Percentiles rank a stretch among this genome's conserved stretches.
Evolutionary conservation across 768 basidiomycete species (phyloP).

Genomic region (Mycena belliarum): DNA sequence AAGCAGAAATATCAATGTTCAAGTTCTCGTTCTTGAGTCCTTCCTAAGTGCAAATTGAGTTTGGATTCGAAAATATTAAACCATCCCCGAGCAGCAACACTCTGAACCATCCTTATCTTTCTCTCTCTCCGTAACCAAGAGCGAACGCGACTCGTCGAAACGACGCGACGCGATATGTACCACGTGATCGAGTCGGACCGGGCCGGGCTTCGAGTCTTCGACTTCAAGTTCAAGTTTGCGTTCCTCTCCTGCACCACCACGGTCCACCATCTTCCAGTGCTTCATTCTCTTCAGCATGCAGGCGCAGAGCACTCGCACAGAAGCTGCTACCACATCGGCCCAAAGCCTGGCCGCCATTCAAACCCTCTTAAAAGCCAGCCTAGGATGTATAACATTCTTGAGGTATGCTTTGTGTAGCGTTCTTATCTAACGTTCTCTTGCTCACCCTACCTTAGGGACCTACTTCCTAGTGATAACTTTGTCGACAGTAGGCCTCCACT

Average conservation of each 20-base stretch:
- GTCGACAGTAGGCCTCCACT: constrained; percentile 49
- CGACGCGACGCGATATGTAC: neutral
- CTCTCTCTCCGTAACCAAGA: too few species aligned
- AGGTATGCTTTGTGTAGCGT: constrained; percentile 40
- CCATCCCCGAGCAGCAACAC: too few species aligned
- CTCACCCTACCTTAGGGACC: constrained; percentile 46
- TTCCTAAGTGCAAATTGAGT: too few species aligned
- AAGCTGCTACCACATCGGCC: constrained; percentile 45
- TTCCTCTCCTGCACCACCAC: constrained; percentile 1
- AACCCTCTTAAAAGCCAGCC: constrained; percentile 68
- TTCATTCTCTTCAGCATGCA: constrained; percentile 37
- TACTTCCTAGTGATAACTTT: constrained; percentile 82
- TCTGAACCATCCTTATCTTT: too few species aligned
- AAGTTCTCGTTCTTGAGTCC: too few species aligned
- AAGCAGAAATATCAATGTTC: too few species aligned
- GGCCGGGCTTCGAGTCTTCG: too few species aligned
- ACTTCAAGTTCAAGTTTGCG: neutral
- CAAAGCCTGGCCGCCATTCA: constrained; percentile 74
- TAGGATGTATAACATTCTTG: constrained; percentile 78
- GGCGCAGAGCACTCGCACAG: constrained; percentile 36
- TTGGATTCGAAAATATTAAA: too few species aligned
- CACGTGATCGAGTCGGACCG: neutral
- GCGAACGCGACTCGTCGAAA: neutral
- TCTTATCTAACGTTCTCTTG: neutral
- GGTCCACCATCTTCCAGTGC: constrained; percentile 21